Conservation (phyloP, 1,139 yeast genomes). For the Saccharomycopsis phalli region DNA sequence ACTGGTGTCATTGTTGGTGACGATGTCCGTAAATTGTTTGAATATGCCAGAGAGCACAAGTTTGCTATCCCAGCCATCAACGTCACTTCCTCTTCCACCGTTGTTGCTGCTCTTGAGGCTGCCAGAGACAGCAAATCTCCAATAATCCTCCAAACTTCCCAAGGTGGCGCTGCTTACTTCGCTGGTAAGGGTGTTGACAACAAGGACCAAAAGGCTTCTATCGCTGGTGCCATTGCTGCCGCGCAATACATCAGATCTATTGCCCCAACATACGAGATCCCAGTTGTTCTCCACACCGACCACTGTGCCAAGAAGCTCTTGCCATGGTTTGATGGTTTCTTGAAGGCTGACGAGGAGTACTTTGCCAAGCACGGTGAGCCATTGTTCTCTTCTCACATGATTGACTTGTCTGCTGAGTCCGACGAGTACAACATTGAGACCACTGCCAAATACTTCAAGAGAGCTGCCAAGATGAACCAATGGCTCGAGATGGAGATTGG, state of each 20-base stretch:
- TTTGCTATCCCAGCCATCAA: conserved; percentile 98
- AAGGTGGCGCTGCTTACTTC: conserved; percentile 99
- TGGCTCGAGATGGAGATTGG: conserved; percentile 99
- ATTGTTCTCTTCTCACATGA: conserved; percentile 97
- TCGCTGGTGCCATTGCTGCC: conserved; percentile 94
- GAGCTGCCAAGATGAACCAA: conserved; percentile 91
- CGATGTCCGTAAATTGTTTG: conserved; percentile 86
- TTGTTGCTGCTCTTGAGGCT: conserved; percentile 94
- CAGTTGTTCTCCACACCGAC: conserved; percentile 95
- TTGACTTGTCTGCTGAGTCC: conserved; percentile 93
- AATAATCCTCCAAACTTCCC: conserved; percentile 92
- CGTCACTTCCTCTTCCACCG: conserved; percentile 96
- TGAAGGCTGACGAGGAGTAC: conserved; percentile 92
- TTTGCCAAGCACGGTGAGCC: conserved; percentile 84
- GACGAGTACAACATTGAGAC: conserved; percentile 93
- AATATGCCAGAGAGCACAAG: conserved; percentile 86
- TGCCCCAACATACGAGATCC: conserved; percentile 95
- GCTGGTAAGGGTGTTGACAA: conserved; percentile 98
- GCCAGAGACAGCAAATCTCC: conserved; percentile 96
- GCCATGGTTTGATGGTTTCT: conserved; percentile 99
- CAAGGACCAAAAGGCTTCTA: conserved; percentile 88
- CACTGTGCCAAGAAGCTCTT: conserved; percentile 98
- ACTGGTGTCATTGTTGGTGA: conserved; percentile 99
- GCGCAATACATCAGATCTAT: conserved; percentile 95
- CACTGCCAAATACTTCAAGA: conserved; percentile 90